Percentiles rank a stretch among this genome's conserved stretches.
These are phyloP conservation scores for Cutaneotrichosporon sp. DNA, from an alignment of 1,284 basidiomycete species.

Conservation along the genomic window DNA sequence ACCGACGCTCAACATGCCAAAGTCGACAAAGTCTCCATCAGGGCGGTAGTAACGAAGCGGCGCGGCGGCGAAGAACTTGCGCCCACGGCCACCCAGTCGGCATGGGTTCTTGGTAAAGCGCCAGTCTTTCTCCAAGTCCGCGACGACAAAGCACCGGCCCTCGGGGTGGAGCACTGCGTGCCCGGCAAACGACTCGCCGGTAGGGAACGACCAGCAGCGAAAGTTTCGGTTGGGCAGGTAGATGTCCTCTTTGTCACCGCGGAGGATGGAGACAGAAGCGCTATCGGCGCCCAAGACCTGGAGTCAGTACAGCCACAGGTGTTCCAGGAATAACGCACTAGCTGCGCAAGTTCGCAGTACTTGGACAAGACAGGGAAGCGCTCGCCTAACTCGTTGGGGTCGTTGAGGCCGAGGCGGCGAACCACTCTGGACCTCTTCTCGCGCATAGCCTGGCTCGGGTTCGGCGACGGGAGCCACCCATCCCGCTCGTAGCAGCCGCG, in stretches of 20 bases:
- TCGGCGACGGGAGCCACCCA: slow-evolving; percentile 40
- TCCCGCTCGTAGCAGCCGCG: slow-evolving; percentile 33
- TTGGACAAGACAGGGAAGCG: slow-evolving; percentile 37
- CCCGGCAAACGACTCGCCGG: slow-evolving; percentile 12
- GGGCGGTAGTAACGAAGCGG: slow-evolving; percentile 37
- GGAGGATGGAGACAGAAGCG: slow-evolving; percentile 21
- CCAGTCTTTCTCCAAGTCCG: slow-evolving; percentile 42
- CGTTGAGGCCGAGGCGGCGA: slow-evolving; percentile 34
- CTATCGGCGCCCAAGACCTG: slow-evolving; percentile 26
- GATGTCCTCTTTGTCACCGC: slow-evolving; percentile 18
- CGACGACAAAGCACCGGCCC: slow-evolving; percentile 33
- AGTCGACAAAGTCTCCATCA: slow-evolving; percentile 31
- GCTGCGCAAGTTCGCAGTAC: slow-evolving; percentile 39
- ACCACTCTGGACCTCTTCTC: slow-evolving; percentile 11
- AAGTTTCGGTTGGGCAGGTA: slow-evolving; percentile 4
- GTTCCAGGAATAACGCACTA: slow-evolving; percentile 25
- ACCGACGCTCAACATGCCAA: slow-evolving; percentile 42
- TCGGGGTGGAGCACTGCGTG: slow-evolving; percentile 23
- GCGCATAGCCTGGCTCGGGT: slow-evolving; percentile 15
- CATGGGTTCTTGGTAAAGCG: slow-evolving; percentile 36
- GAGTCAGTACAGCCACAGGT: background rate
- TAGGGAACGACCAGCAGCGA: background rate
- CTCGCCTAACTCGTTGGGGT: slow-evolving; percentile 28
- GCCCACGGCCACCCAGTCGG: background rate
- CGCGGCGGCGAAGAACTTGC: slow-evolving; percentile 39